Conservation (phyloP, 1,284 basidiomycete species). For the Ceraceosorus guamensis region DNA sequence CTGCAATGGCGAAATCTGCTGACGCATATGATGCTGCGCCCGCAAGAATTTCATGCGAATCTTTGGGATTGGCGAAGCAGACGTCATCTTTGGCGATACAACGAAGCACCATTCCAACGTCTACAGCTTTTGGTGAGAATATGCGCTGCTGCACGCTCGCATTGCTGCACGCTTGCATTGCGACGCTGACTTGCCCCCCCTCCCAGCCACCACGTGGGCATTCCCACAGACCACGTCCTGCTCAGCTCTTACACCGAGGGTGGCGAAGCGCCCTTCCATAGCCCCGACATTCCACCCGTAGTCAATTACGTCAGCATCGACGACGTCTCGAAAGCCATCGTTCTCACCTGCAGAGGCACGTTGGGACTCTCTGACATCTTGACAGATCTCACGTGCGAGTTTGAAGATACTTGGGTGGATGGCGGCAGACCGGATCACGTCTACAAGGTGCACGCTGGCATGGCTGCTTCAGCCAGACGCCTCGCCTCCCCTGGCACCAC, state of each 20-base stretch:
- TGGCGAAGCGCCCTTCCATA: conserved; percentile 26
- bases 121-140: conserved; percentile 23
- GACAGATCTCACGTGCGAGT: conserved; percentile 54
- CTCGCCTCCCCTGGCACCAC: conserved; percentile 49
- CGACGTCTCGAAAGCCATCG: conserved; percentile 50
- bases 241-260: conserved; percentile 52
- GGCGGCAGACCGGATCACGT: conserved; percentile 47
- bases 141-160: background rate
- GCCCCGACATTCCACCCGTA: conserved; percentile 49
- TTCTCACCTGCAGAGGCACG: conserved; percentile 54
- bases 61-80: conserved; percentile 50
- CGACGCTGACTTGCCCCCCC: background rate
- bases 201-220: conserved; percentile 50
- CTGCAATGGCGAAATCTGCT: too few relatives aligned
- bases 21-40: too few relatives aligned
- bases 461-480: conserved; percentile 51
- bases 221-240: conserved; percentile 52
- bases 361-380: conserved; percentile 53
- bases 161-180: background rate
- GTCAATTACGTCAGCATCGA: conserved; percentile 53
- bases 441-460: conserved; percentile 53
- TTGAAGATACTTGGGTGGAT: conserved; percentile 50
- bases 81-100: conserved; percentile 53
- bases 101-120: conserved; percentile 52
- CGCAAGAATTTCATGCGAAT: conserved; percentile 51